Conservation (phyloP, 2,329 filamentous ascomycete genomes). For the Hymenoscyphus fraxineus region DNA sequence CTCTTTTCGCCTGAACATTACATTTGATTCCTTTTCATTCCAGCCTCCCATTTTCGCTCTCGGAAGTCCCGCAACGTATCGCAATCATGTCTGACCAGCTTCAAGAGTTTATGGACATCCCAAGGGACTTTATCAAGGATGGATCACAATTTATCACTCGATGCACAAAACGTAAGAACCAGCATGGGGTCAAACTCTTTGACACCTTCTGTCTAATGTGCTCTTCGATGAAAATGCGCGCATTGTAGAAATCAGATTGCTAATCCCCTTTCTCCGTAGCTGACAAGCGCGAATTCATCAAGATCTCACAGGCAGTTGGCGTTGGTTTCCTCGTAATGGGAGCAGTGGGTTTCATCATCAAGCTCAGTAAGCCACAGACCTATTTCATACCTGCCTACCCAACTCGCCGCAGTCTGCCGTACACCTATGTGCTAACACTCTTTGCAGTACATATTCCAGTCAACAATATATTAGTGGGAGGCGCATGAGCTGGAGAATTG, state of each 20-base stretch:
- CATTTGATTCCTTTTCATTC: constrained; percentile 5
- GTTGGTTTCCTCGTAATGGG: constrained; percentile 52
- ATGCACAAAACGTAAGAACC: constrained; percentile 42
- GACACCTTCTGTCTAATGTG: background rate
- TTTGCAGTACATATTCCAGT: constrained; percentile 47
- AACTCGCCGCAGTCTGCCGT: background rate
- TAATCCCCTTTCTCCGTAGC: constrained; percentile 29
- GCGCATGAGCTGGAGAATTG: constrained; percentile 27
- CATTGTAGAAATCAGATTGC: background rate
- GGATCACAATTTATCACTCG: constrained; percentile 42
- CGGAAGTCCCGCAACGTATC: constrained; percentile 1
- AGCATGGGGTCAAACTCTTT: background rate
- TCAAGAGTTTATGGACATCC: constrained; percentile 54
- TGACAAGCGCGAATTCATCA: constrained; percentile 39
- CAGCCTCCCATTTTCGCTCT: constrained; percentile 4
- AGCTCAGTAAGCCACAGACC: constrained; percentile 38
- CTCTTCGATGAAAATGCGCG: background rate
- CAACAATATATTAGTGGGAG: constrained; percentile 49
- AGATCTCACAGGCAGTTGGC: constrained; percentile 49
- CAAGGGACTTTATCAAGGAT: constrained; percentile 45
- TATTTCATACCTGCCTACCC: background rate
- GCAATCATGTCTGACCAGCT: constrained; percentile 50
- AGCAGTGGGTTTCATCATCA: constrained; percentile 49
- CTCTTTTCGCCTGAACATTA: constrained; percentile 1
- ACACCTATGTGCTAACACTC: background rate